Base-by-base conservation (phyloP, 352 stramenopile species). In the Bremia lactucae region DNA sequence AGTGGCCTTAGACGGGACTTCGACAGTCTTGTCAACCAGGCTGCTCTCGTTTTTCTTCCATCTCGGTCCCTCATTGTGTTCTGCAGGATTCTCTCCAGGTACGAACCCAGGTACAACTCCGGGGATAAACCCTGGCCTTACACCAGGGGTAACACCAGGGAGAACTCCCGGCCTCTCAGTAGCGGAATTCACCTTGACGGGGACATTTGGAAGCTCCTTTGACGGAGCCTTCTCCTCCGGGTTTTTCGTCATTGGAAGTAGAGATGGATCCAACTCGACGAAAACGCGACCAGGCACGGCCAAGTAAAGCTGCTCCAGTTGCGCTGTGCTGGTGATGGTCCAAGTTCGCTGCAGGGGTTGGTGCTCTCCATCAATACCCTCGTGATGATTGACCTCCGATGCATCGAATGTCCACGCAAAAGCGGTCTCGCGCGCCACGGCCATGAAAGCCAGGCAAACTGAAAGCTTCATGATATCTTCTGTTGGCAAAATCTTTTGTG, bases 241-340 rank as follows among this genome's bases (percentile, higher is more conserved):
- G n/a, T n/a, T n/a, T 21, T 53, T 43, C 10, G 49, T 55, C 10
- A 26, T 15, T 11, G 56, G 56, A 21, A 71, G 36, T 16, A 64
- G 31, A 16, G 61, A 68, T 5, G 50, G 49, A 36, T 73, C 56
- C 36, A 73, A 37, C 29, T 72, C 66, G 37, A 83, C 57, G 31
- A 83, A 83, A 11, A 83, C 67, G 42, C 59, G 65, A 16, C 67
- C 67, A 21, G 70, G 70, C 10, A 83, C 36, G 16, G 63, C 55
- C 29, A 83, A 33, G 41, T 76, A 68, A 24, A 83, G 50, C 39
- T 66, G 54, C 50, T 72, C 43, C 18, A 76, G 49, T 44, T 68
- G 55, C 19, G 61, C 55, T 25, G 42, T 48, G 42, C 62, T 76
- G 29, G 65, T 62, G 43, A 76, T 33, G 28, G 55, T 70, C 62